Evolutionary conservation across 1,284 basidiomycete genomes (phyloP), one percentile per base, ranked within the genome.

Genomic region (Stereum hirsutum): DNA sequence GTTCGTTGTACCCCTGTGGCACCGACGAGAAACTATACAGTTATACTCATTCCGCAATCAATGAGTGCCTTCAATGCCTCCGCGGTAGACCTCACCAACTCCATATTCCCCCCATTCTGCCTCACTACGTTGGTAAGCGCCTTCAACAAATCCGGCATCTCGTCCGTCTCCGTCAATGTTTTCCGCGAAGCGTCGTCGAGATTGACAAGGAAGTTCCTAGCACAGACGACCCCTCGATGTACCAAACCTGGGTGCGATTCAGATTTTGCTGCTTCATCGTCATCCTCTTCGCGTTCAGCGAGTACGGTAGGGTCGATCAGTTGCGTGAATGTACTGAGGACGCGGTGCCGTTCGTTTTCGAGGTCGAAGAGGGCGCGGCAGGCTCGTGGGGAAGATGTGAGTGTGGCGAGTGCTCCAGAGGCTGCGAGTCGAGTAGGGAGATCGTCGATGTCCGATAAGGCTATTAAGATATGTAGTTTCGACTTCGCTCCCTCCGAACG

Each of bases 361-460:
- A 85, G 69, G 32, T 69, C 63, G n/a, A 81, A 57, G 11, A 93
- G 63, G 2, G 69, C 63, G 6, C 60, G 55, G 54, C 86, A 89
- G 4, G 78, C 79, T n/a, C 62, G 64, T 1, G 69, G 67, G 2
- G 81, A 74, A n/a, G 66, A 63, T 2, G 83, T 84, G 43, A 96
- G 62, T 32, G 81, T 82, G 3, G 93, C 90, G 31, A 96, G 65
- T 2, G 90, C 85, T 7, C 91, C 93, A 0, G 87, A 80, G 0
- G 91, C 88, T 7, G 93, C 93, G 5, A 89, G 61, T 28, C 87
- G 75, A 2, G 93, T 96, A 3, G 76, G 74, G 4, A 81, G 44
- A 63, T 97, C 93, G 32, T 91, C 82, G 5, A 89, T 78, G 50
- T 92, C 85, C 2, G 84, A 83, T 37, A 97, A 65, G 5, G 91